Conservation (phyloP, 2,329 filamentous ascomycete genomes). For the Pestalotiopsis sp. region DNA sequence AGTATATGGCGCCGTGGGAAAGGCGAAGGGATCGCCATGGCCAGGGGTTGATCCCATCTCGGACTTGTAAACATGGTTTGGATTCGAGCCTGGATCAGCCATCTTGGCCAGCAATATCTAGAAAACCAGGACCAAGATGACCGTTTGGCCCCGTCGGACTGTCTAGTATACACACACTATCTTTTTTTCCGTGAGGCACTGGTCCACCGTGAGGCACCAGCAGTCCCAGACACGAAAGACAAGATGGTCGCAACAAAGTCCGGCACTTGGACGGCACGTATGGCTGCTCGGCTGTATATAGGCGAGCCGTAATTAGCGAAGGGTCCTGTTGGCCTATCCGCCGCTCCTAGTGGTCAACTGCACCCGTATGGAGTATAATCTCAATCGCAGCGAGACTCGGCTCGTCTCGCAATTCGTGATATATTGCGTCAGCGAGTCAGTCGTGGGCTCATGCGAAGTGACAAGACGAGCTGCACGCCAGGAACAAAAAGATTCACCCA, state of each 20-base stretch:
- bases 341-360: neutral
- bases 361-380: neutral
- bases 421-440: neutral
- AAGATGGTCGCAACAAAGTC: neutral
- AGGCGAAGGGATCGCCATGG: neutral
- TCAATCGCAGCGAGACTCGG: neutral
- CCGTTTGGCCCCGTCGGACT: neutral
- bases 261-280: neutral
- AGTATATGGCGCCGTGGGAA: neutral
- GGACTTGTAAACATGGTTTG: neutral
- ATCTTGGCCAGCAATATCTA: neutral
- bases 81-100: neutral
- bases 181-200: neutral
- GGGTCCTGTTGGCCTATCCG: neutral
- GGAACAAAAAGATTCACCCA: neutral
- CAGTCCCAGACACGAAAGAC: neutral
- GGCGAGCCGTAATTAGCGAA: neutral
- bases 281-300: neutral
- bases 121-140: neutral
- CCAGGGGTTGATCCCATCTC: neutral
- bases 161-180: neutral
- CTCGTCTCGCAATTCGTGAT: neutral
- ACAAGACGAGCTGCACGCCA: neutral
- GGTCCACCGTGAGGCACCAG: neutral
- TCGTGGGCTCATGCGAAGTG: neutral